These are phyloP conservation scores for Candida glaebosa DNA, from an alignment of 805 yeast species.

Conservation along the genomic window DNA sequence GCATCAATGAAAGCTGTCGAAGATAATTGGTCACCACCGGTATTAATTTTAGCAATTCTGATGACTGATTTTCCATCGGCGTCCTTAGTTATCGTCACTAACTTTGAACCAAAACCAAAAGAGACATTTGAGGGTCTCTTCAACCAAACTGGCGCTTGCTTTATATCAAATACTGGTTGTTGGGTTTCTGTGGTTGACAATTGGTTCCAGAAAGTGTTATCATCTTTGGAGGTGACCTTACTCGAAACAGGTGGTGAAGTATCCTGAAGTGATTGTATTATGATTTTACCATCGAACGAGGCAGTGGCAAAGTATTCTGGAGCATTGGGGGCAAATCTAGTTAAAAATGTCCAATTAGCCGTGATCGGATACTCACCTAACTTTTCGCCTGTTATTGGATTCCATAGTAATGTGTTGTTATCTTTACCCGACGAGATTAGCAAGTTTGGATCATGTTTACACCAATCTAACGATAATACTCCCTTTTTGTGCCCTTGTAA, in stretches of 20 bases:
- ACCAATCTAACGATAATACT: conserved; percentile 90
- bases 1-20: conserved; percentile 51
- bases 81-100: conserved; percentile 52
- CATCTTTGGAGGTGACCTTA: conserved; percentile 42
- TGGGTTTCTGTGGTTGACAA: conserved; percentile 64
- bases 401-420: conserved; percentile 85
- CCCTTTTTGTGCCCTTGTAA: conserved; percentile 85
- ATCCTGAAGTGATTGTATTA: conserved; percentile 85
- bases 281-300: conserved; percentile 79
- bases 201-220: conserved; percentile 84
- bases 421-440: conserved; percentile 92
- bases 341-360: conserved; percentile 90
- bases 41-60: conserved; percentile 39
- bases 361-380: conserved; percentile 88
- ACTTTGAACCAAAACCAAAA: conserved; percentile 93
- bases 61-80: conserved; percentile 40
- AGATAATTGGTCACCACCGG: conserved; percentile 32
- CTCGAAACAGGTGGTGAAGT: conserved; percentile 56
- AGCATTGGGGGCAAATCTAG: conserved; percentile 79
- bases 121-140: conserved; percentile 67
- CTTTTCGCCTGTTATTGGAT: conserved; percentile 69
- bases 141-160: conserved; percentile 91
- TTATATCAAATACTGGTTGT: conserved; percentile 66
- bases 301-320: conserved; percentile 91
- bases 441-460: conserved; percentile 71